Conservation (phyloP, 2,329 filamentous ascomycete species). For the Septoria petroselini region DNA sequence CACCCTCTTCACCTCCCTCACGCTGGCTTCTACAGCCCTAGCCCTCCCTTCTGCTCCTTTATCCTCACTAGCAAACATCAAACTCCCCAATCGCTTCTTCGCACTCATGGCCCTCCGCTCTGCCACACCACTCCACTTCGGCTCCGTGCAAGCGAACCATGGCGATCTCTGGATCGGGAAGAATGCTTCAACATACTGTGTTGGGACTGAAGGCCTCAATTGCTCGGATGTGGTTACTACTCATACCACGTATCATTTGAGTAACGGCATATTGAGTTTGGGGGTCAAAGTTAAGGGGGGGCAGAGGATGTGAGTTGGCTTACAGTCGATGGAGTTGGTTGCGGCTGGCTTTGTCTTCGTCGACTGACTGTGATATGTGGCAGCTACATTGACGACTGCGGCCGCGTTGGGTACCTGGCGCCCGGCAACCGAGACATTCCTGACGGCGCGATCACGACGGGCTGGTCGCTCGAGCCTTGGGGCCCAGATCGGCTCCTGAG, state of each 20-base stretch:
- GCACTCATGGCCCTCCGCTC: conserved; percentile 30
- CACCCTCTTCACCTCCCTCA: conserved; percentile 10
- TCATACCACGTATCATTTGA: conserved; percentile 19
- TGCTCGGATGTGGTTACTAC: conserved; percentile 14
- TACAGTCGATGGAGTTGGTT: too few relatives aligned
- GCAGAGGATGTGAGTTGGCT: conserved; percentile 33
- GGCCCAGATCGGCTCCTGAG: too few relatives aligned
- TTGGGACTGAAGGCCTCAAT: conserved; percentile 17
- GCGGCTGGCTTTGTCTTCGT: too few relatives aligned
- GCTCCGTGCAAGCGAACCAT: conserved; percentile 28
- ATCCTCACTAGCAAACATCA: conserved; percentile 12
- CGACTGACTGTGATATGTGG: too few relatives aligned
- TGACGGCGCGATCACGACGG: too few relatives aligned
- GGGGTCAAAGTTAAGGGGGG: conserved; percentile 33
- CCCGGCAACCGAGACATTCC: too few relatives aligned
- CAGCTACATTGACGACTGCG: too few relatives aligned
- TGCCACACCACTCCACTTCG: conserved; percentile 32
- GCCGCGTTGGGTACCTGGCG: too few relatives aligned
- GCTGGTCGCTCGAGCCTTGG: too few relatives aligned
- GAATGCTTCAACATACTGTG: conserved; percentile 34
- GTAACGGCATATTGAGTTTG: conserved; percentile 22
- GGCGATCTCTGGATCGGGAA: conserved; percentile 35
- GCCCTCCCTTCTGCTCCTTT: conserved; percentile 13
- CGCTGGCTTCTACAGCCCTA: conserved; percentile 13
- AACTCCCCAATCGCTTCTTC: conserved; percentile 27